Evolutionary conservation across 495 filamentous ascomycete genomes (phyloP).

Genomic region (Sordaria brevicollis): DNA sequence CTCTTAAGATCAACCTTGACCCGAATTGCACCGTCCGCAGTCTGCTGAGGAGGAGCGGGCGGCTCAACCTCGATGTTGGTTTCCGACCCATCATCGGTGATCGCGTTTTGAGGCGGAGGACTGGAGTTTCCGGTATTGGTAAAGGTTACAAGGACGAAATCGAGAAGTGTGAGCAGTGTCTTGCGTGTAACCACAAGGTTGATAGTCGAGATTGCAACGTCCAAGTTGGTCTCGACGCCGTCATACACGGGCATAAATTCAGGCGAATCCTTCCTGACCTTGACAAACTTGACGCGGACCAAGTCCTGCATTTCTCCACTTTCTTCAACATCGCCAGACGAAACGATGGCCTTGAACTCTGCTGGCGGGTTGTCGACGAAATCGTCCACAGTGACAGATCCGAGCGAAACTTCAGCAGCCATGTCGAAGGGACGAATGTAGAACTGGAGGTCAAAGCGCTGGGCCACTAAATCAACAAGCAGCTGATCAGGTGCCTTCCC

Average conservation of each 20-base stretch:
- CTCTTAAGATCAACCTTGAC: conserved; percentile 90
- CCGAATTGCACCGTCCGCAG: conserved; percentile 35
- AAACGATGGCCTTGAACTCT: conserved; percentile 93
- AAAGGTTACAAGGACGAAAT: conserved; percentile 93
- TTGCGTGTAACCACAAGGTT: conserved; percentile 89
- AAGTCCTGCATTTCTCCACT: conserved; percentile 62
- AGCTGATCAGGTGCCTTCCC: conserved; percentile 66
- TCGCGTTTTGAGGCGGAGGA: conserved; percentile 22
- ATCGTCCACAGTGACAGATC: conserved; percentile 84
- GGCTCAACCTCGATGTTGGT: conserved; percentile 27
- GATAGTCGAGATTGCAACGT: conserved; percentile 87
- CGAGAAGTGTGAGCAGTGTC: conserved; percentile 86
- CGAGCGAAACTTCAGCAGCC: conserved; percentile 78
- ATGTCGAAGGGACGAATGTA: conserved; percentile 84
- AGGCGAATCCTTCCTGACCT: conserved; percentile 82
- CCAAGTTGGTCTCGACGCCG: conserved; percentile 84
- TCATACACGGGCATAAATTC: conserved; percentile 88
- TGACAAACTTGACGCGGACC: conserved; percentile 77
- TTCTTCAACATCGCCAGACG: conserved; percentile 69
- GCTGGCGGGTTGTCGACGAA: conserved; percentile 81
- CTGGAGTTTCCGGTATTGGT: conserved; percentile 48
- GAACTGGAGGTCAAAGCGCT: conserved; percentile 77
- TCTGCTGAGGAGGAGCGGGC: conserved; percentile 20
- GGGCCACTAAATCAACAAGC: conserved; percentile 82
- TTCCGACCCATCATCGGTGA: conserved; percentile 26